Evolutionary conservation across 257 asterid species (phyloP).

Genomic region (Apocynum venetum): DNA sequence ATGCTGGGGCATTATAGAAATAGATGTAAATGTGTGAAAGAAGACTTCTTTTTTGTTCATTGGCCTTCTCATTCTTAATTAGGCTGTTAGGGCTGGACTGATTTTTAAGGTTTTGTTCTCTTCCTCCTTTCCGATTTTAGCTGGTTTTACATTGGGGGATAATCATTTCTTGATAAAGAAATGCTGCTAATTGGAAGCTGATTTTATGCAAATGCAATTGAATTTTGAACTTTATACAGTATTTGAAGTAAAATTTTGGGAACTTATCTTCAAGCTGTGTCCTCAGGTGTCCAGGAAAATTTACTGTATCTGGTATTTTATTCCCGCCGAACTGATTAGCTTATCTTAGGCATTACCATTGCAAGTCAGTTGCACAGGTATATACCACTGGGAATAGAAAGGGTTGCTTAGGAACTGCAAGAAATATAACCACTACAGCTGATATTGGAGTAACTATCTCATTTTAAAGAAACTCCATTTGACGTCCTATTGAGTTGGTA

Average conservation of each 20-base stretch:
- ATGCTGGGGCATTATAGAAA: background rate
- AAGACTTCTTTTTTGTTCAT: background rate
- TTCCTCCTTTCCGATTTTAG: background rate
- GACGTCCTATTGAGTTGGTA: background rate
- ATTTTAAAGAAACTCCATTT: background rate
- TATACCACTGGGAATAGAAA: background rate
- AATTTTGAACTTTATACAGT: background rate
- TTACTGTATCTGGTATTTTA: background rate
- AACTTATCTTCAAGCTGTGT: background rate
- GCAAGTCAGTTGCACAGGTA: background rate
- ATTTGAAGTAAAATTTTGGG: background rate
- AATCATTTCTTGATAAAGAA: background rate
- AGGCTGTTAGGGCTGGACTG: background rate
- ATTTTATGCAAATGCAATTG: background rate
- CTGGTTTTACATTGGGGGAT: background rate
- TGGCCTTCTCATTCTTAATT: slow-evolving; percentile 2
- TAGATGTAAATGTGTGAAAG: slow-evolving; percentile 3
- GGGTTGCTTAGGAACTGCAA: background rate
- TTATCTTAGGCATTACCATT: background rate
- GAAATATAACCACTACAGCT: background rate
- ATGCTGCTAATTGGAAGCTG: background rate
- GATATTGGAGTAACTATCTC: background rate
- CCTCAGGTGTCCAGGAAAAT: background rate
- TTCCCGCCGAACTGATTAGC: background rate
- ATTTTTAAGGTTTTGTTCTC: background rate